Evolutionary conservation across 345 rosid species (phyloP), one percentile per base, ranked within the genome.

Genomic region (Jatropha curcas): DNA sequence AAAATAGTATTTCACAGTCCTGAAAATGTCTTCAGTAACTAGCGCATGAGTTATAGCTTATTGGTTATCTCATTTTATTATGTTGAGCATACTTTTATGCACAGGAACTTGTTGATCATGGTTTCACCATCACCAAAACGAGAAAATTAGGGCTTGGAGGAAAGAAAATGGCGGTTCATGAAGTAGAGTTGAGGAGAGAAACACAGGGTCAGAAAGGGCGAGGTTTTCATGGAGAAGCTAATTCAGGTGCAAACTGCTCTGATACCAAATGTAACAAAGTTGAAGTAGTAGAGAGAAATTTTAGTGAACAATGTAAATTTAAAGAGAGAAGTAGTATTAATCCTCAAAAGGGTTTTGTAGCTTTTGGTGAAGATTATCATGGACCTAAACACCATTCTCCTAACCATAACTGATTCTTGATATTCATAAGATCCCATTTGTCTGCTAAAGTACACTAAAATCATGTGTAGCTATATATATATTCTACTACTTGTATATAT

Each of bases 201-300:
- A 33, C 19, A 17, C 12, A 9, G 7, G 12, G 2, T 35, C 63
- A 30, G 24, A 60, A 52, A 48, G 52, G 65, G 19, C 39, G 51
- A 27, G 52, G 41, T 34, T 4, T 7, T 5, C 45, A 37, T 17
- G 76, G 58, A 70, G 79, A 57, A 72, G 51, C 63, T 13, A 75
- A 72, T 73, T 82, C 88, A 86, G 88, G 88, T 86, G 81, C 86
- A 73, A 76, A 73, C 19, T 79, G 34, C 35, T 77, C 52, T 72
- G 81, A 77, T 72, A 76, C 73, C 73, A 82, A 77, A 59, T 76
- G 45, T 41, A 41, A 74, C 78, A 75, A 78, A 34, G 71, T 71
- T 65, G 72, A 67, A 77, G 83, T 71, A 77, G 83, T 71, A 51
- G 71, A 74, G 46, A 66, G 37, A 51, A 66, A 33, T 59, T 68